A percentile compares a stretch with the other conserved stretches of the same genome.
These are phyloP conservation scores for Nothophoma quercina DNA, from an alignment of 2,329 filamentous ascomycete genomes.

Conservation along the genomic window DNA sequence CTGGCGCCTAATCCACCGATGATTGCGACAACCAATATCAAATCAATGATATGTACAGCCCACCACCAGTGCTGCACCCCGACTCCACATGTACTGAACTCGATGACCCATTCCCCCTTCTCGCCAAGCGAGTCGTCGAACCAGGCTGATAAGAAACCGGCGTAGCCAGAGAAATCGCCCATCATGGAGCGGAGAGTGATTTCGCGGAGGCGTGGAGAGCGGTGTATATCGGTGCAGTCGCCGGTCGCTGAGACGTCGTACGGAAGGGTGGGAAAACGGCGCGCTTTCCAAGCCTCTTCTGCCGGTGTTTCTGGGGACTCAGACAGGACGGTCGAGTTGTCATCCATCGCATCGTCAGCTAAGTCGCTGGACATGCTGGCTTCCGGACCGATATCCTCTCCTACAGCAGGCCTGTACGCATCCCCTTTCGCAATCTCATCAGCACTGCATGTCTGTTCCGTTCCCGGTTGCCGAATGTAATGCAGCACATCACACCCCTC, in stretches of 20 bases:
- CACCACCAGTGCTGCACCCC: conserved; percentile 96
- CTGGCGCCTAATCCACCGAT: not conserved
- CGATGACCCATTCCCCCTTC: conserved; percentile 85
- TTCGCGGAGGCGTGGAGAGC: conserved; percentile 74
- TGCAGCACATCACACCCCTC: conserved; percentile 92
- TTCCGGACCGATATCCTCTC: no score
- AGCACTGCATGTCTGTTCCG: conserved; percentile 14
- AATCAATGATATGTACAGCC: conserved; percentile 72
- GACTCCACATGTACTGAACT: conserved; percentile 78
- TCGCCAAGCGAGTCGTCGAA: conserved; percentile 73
- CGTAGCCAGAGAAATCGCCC: conserved; percentile 93
- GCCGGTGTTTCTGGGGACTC: not conserved
- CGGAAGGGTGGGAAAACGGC: conserved; percentile 26
- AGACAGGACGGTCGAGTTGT: no score
- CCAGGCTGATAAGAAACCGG: conserved; percentile 87
- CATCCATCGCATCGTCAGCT: no score
- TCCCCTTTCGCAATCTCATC: conserved; percentile 20
- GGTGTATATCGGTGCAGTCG: conserved; percentile 24
- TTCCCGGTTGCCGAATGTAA: conserved; percentile 54
- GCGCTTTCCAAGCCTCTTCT: conserved; percentile 31
- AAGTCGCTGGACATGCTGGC: no score
- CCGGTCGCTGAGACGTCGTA: conserved; percentile 47
- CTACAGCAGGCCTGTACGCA: conserved; percentile 24
- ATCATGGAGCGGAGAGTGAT: conserved; percentile 98
- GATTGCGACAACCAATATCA: conserved; percentile 5